Conservation (phyloP, 208 protist species). For the Crithidia acanthocephali region DNA sequence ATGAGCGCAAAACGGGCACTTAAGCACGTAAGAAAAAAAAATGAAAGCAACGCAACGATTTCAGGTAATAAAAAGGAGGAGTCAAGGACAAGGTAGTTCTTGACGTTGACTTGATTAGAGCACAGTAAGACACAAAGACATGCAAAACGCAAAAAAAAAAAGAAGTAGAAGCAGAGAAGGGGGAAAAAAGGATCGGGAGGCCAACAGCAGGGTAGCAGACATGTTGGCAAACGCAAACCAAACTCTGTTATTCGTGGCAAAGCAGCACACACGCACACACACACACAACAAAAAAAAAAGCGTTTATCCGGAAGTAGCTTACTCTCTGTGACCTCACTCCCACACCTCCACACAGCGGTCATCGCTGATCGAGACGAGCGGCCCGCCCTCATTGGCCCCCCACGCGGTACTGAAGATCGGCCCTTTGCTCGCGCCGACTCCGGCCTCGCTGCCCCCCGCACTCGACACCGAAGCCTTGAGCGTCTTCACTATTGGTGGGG, state of each 20-base stretch:
- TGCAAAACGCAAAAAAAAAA: not conserved
- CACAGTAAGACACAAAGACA: not conserved
- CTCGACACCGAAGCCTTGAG: constrained; percentile 23
- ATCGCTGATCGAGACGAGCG: constrained; percentile 37
- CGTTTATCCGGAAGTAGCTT: not conserved
- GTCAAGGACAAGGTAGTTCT: not conserved
- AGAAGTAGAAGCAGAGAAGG: not conserved
- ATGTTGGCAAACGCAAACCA: too few relatives aligned
- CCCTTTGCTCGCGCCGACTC: constrained; percentile 16
- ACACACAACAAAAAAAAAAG: not conserved
- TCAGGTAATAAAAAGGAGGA: not conserved
- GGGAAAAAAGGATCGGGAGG: too few relatives aligned
- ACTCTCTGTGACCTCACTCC: constrained; percentile 27
- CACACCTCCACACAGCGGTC: constrained; percentile 35
- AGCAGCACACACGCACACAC: not conserved
- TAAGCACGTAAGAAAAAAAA: too few relatives aligned
- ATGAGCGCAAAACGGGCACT: too few relatives aligned
- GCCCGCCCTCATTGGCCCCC: constrained; percentile 31
- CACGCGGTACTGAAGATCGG: constrained; percentile 49
- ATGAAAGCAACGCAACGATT: too few relatives aligned
- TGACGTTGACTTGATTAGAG: not conserved
- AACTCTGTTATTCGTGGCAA: too few relatives aligned
- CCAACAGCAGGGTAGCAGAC: too few relatives aligned
- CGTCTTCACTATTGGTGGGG: constrained; percentile 12
- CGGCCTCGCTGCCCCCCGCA: not conserved